These are phyloP conservation scores for Tilletia setariae DNA, from an alignment of 1,284 basidiomycete species.

Conservation along the genomic window DNA sequence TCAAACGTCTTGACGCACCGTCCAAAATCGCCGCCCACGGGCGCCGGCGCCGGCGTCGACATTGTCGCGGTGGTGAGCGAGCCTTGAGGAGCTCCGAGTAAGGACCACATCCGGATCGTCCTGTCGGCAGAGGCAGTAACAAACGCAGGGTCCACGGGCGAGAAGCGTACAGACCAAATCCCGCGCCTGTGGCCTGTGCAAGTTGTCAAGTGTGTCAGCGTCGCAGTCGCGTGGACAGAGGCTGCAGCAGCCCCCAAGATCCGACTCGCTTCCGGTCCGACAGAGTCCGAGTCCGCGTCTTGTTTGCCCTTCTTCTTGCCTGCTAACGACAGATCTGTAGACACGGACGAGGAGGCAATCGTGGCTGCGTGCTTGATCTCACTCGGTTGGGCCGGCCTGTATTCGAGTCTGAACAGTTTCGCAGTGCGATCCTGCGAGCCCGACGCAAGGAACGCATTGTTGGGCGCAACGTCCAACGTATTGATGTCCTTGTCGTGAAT, in stretches of 20 bases:
- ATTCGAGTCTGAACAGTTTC: slow-evolving; percentile 80
- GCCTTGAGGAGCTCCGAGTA: slow-evolving; percentile 64
- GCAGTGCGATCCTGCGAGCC: slow-evolving; percentile 94
- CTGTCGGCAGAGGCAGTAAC: slow-evolving; percentile 93
- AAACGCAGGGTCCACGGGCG: slow-evolving; percentile 74
- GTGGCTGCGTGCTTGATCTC: slow-evolving; percentile 44
- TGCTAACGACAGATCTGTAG: slow-evolving; percentile 30
- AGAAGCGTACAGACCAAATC: slow-evolving; percentile 90
- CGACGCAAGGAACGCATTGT: slow-evolving; percentile 81
- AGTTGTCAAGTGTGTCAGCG: slow-evolving; percentile 72
- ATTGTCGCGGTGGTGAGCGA: slow-evolving; percentile 74
- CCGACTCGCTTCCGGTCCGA: slow-evolving; percentile 56
- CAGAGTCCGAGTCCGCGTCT: slow-evolving; percentile 51
- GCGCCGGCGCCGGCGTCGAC: neutral
- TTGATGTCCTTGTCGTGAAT: slow-evolving; percentile 99
- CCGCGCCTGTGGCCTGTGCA: slow-evolving; percentile 95
- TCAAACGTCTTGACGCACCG: slow-evolving; percentile 58
- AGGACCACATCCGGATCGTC: slow-evolving; percentile 85
- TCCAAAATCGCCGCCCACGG: slow-evolving; percentile 26
- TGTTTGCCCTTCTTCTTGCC: slow-evolving; percentile 26
- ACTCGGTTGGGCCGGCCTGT: slow-evolving; percentile 51
- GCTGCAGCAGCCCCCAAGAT: neutral
- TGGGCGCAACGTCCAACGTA: slow-evolving; percentile 85
- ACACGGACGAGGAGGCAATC: slow-evolving; percentile 12
- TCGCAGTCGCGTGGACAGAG: slow-evolving; percentile 22